Base-by-base conservation (phyloP, 2,329 filamentous ascomycete genomes). In the Diaporthe batatas region DNA sequence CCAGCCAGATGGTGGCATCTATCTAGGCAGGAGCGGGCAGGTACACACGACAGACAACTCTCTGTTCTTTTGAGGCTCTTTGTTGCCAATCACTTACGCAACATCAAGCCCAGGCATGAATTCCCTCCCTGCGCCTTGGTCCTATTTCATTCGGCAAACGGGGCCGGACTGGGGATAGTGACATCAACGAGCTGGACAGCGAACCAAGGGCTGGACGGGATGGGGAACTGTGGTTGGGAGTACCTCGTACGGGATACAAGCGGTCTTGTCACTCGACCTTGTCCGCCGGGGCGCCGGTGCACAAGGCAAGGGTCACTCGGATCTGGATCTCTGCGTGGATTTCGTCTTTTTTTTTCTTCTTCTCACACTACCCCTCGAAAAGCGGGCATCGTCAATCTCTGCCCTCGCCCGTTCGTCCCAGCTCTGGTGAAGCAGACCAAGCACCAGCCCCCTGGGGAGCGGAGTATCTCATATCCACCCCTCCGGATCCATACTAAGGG, bases 291-390 rank as follows among this genome's bases (percentile, higher is more conserved):
- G 42, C 39, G 54, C 39, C 39, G 25, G 25, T 11, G 29, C 47
- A 34, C 47, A 34, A 49, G 21, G 53, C 34, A n/a, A 49, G 53
- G 67, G 68, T 59, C 54, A 47, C 68, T 51, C 12, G 36, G 67
- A 70, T 51, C 55, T 49, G 42, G 68, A 47, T 36, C 54, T 47
- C 23, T 36, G 21, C 14, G 44, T 32, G 51, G 36, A 44, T 44
- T 58, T 62, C 57, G 36, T 51, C 23, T 8, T 10, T n/a, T 57
- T 42, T 18, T 42, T 18, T 42, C 14, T 36, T 6, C 1, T 8
- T 8, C 34, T 42, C 39, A 1, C 39, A 42, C 39, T 70, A 70
- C 68, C 68, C 68, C 68, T 70, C 68, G 68, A 70, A 70, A 70
- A 70, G 68, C 68, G 68, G 68, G 68, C 55, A 59, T 70, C 54